Evolutionary conservation across 2,329 filamentous ascomycete genomes (phyloP).

Genomic region (Mycocentrospora acerina): DNA sequence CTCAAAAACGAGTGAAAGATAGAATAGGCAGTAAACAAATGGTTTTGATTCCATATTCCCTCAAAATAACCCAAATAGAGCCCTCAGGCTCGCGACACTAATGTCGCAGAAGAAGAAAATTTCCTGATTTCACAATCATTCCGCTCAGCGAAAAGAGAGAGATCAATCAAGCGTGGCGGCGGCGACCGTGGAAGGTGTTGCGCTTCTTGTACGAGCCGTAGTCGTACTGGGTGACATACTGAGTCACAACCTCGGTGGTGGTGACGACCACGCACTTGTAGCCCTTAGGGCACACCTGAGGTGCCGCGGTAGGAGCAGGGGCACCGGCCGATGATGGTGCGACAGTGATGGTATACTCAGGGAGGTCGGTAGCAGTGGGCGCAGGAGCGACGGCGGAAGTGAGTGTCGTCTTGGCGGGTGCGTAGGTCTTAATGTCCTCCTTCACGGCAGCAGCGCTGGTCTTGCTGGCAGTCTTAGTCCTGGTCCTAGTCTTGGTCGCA

Average conservation of each 20-base stretch:
- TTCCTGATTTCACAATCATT: background rate
- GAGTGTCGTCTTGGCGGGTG: background rate
- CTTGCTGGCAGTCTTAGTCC: background rate
- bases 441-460: conserved; percentile 4
- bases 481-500: background rate
- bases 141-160: no score
- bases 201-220: conserved; percentile 16
- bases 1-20: no score
- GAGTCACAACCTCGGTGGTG: conserved; percentile 24
- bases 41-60: no score
- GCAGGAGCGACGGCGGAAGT: conserved; percentile 3
- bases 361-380: conserved; percentile 3
- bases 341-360: conserved; percentile 14
- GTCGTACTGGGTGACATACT: conserved; percentile 26
- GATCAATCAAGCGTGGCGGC: conserved; percentile 8
- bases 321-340: conserved; percentile 16
- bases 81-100: conserved; percentile 3
- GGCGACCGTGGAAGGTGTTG: conserved; percentile 4
- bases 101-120: conserved; percentile 6
- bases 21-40: background rate
- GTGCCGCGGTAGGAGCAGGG: conserved; percentile 20
- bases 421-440: conserved; percentile 2
- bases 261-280: conserved; percentile 27
- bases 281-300: conserved; percentile 19
- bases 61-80: conserved; percentile 8